Percentiles rank a stretch among this genome's conserved stretches.
phyloP scores from a whole-genome alignment of 495 filamentous ascomycete genomes.

The Penicillium ochrochloron region DNA sequence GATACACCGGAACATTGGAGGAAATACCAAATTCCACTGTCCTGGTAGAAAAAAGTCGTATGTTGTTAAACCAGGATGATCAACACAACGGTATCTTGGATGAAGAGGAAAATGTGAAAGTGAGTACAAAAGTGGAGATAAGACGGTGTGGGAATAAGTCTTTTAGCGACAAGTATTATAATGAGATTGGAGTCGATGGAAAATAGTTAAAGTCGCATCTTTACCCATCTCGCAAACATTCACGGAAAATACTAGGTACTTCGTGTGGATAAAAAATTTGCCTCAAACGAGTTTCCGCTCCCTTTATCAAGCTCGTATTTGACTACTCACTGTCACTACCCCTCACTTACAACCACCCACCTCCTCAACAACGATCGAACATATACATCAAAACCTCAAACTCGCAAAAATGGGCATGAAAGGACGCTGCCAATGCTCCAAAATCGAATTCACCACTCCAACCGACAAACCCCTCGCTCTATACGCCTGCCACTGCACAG shows the following conservation, averaged over 20 bases:
- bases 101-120: too few relatives aligned
- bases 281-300: background rate
- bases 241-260: too few relatives aligned
- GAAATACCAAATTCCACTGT: constrained; percentile 15
- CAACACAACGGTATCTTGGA: too few relatives aligned
- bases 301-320: background rate
- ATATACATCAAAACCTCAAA: background rate
- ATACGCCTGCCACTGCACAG: constrained; percentile 71
- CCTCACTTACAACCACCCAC: constrained; percentile 1
- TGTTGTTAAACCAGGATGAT: too few relatives aligned
- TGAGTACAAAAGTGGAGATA: too few relatives aligned
- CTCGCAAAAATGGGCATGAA: constrained; percentile 46
- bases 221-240: too few relatives aligned
- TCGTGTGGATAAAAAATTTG: background rate
- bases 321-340: background rate
- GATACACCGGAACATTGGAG: constrained; percentile 20
- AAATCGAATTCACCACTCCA: constrained; percentile 62
- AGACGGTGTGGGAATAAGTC: too few relatives aligned
- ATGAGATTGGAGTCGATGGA: too few relatives aligned
- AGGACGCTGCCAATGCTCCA: constrained; percentile 66
- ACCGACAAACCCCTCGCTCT: constrained; percentile 52
- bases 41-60: too few relatives aligned
- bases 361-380: background rate
- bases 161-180: too few relatives aligned
- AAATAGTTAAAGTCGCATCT: too few relatives aligned